Percentiles rank a stretch among this genome's conserved stretches.
Conservation (phyloP, 192 early-diverging fungal genomes). For the Spinellus fusiger region DNA sequence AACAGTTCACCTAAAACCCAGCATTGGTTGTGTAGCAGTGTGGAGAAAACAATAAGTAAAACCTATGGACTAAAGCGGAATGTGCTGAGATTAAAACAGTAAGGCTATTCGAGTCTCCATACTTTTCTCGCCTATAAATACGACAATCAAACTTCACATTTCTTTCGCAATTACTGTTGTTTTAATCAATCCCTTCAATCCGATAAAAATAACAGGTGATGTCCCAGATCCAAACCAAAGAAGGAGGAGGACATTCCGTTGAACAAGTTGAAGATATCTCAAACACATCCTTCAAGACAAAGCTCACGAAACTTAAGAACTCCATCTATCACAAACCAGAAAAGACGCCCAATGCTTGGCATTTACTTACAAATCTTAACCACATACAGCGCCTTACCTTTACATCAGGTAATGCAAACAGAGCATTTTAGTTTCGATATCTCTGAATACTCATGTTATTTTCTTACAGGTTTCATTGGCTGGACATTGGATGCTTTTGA, state of each 20-base stretch:
- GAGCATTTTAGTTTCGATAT: not conserved
- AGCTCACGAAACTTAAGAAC: constrained; percentile 2
- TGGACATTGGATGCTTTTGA: constrained; percentile 72
- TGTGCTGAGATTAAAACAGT: no score
- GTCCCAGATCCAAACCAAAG: not conserved
- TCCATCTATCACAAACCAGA: constrained; percentile 22
- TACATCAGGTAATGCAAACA: constrained; percentile 16
- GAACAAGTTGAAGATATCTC: not conserved
- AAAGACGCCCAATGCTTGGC: constrained; percentile 18
- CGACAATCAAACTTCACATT: no score
- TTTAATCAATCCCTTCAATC: no score
- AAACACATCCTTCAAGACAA: not conserved
- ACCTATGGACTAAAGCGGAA: no score
- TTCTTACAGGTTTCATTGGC: constrained; percentile 48
- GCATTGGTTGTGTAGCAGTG: no score
- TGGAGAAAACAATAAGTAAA: no score
- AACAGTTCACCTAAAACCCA: no score
- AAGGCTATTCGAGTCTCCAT: no score
- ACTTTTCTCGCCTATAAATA: no score
- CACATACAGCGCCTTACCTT: constrained; percentile 21
- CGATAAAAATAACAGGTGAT: not conserved
- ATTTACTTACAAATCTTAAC: constrained; percentile 19
- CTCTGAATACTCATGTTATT: not conserved
- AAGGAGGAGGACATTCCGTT: not conserved
- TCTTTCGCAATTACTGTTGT: no score